These are phyloP conservation scores for Ramularia collo-cygni DNA, from an alignment of 2,329 filamentous ascomycete genomes.

Conservation along the genomic window DNA sequence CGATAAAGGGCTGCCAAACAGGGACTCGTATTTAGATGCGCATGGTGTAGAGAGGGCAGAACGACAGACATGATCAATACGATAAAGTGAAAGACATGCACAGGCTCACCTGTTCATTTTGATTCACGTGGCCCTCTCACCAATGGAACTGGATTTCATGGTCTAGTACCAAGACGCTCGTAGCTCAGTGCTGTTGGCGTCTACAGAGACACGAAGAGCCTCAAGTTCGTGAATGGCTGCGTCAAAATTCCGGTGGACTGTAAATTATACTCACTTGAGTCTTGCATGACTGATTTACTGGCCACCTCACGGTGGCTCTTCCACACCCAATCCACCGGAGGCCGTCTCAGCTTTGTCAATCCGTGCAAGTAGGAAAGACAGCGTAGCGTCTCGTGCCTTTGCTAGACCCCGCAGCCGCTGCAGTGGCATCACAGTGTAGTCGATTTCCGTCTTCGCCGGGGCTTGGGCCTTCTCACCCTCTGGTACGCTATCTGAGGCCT, in stretches of 20 bases:
- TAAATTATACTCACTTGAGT: too few relatives aligned
- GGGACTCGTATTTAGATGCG: conserved; percentile 14
- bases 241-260: too few relatives aligned
- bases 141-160: too few relatives aligned
- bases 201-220: too few relatives aligned
- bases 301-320: conserved; percentile 3
- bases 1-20: conserved; percentile 2
- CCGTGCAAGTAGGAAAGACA: conserved; percentile 46
- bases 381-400: conserved; percentile 47
- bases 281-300: too few relatives aligned
- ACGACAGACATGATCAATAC: too few relatives aligned
- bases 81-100: too few relatives aligned
- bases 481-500: conserved; percentile 2
- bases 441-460: conserved; percentile 16
- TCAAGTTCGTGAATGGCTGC: too few relatives aligned
- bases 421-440: conserved; percentile 39
- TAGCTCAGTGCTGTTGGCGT: too few relatives aligned
- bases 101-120: too few relatives aligned
- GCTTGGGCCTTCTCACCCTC: not conserved
- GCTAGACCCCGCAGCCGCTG: conserved; percentile 38
- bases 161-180: too few relatives aligned
- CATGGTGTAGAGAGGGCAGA: conserved; percentile 14
- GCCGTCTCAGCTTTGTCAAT: conserved; percentile 45
- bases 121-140: too few relatives aligned
- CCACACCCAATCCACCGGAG: not conserved